Conservation (phyloP, 257 asterid species). For the Scutellaria minor region DNA sequence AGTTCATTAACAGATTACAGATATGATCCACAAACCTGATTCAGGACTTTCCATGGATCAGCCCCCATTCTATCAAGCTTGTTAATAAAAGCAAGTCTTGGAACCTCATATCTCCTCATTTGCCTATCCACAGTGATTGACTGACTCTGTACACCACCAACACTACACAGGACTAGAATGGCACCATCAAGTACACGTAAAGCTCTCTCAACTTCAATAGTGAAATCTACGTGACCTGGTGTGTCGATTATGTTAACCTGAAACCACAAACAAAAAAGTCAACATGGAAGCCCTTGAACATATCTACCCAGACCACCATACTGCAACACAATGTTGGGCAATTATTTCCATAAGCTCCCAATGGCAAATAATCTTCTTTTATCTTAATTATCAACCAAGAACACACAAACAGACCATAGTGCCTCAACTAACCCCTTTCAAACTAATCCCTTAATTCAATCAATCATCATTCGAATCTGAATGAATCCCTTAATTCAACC, state of each 20-base stretch:
- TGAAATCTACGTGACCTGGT: constrained; percentile 98
- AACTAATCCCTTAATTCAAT: constrained; percentile 7
- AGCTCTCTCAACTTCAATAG: constrained; percentile 99
- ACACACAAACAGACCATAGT: background rate
- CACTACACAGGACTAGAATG: constrained; percentile 92
- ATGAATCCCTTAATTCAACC: constrained; percentile 17
- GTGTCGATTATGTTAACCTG: constrained; percentile 98
- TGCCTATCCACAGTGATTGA: constrained; percentile 98
- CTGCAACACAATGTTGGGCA: background rate
- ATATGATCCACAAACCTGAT: constrained; percentile 58
- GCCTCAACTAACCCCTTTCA: background rate
- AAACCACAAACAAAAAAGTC: constrained; percentile 31
- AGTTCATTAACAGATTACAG: background rate
- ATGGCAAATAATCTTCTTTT: background rate
- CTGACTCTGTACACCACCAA: constrained; percentile 99
- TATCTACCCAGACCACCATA: background rate
- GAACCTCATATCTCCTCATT: constrained; percentile 99
- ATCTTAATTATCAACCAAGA: background rate
- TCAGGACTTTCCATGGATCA: constrained; percentile 96
- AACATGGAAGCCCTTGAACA: background rate
- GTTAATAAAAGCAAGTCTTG: constrained; percentile 93
- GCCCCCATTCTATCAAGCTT: constrained; percentile 99
- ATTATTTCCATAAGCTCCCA: background rate
- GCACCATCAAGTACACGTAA: constrained; percentile 99
- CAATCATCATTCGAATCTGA: background rate